These are phyloP conservation scores for Candida sp. DNA, from an alignment of 1,139 yeast genomes.

Conservation along the genomic window DNA sequence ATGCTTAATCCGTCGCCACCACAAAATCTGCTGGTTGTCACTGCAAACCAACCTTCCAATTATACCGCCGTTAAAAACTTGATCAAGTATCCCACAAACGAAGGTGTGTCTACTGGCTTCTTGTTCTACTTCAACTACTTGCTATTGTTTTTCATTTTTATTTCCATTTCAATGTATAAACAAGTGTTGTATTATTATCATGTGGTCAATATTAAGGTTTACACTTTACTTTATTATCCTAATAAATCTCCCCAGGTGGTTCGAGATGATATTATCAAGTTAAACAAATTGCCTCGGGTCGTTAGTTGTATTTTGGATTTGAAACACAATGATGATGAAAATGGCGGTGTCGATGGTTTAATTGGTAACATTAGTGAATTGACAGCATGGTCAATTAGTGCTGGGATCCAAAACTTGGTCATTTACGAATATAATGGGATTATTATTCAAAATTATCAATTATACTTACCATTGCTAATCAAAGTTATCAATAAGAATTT, in stretches of 20 bases:
- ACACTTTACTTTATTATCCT: conserved; percentile 72
- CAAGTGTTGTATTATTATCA: conserved; percentile 52
- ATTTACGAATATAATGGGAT: conserved; percentile 81
- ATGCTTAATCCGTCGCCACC: neutral
- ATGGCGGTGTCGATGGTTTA: conserved; percentile 85
- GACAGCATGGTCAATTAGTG: conserved; percentile 83
- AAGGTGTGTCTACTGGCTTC: neutral
- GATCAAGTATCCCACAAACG: neutral
- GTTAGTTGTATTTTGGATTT: conserved; percentile 71
- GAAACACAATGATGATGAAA: conserved; percentile 75
- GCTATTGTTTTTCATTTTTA: conserved; percentile 51
- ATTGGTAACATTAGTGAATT: conserved; percentile 75
- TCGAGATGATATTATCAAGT: conserved; percentile 72
- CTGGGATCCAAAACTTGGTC: conserved; percentile 71
- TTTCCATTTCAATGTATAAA: conserved; percentile 54
- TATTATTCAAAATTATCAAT: conserved; percentile 32
- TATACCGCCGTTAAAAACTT: neutral
- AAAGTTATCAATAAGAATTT: conserved; percentile 60
- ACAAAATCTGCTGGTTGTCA: neutral
- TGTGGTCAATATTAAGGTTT: conserved; percentile 52
- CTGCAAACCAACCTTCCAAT: neutral
- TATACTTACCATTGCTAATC: conserved; percentile 53
- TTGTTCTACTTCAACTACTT: conserved; percentile 17
- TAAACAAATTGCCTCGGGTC: conserved; percentile 74
- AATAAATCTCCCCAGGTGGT: conserved; percentile 84